These are phyloP conservation scores for Gossypium lobatum DNA, from an alignment of 441 rosid genomes.

Conservation along the genomic window DNA sequence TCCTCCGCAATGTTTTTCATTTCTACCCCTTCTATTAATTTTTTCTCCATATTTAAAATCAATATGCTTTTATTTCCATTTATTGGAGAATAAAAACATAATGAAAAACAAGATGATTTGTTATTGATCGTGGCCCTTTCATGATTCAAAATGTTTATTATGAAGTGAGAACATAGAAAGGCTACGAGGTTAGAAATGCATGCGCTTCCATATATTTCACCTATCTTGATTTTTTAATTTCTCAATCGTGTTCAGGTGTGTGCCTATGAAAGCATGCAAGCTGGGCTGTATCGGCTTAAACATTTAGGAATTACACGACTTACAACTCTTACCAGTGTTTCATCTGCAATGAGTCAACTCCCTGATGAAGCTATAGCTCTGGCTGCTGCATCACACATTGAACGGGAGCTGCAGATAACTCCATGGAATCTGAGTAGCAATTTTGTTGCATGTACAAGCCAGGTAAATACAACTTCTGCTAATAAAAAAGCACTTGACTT, in stretches of 20 bases:
- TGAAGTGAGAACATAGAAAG: neutral
- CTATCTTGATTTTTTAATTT: neutral
- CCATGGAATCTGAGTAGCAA: constrained; percentile 97
- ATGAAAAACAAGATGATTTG: neutral
- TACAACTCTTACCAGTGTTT: constrained; percentile 69
- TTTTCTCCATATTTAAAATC: neutral
- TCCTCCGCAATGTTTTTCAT: neutral
- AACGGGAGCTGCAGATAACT: constrained; percentile 93
- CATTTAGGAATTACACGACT: constrained; percentile 90
- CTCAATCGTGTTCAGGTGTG: constrained; percentile 60
- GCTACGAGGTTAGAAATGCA: neutral
- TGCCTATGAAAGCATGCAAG: constrained; percentile 95
- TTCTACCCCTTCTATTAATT: neutral
- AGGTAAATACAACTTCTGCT: constrained; percentile 37
- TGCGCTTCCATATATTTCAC: neutral
- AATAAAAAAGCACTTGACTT: neutral
- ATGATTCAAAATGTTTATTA: neutral
- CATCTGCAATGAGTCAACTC: constrained; percentile 88
- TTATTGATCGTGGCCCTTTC: neutral
- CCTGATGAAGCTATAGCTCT: constrained; percentile 95
- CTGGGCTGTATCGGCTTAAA: constrained; percentile 88
- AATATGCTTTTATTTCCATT: constrained; percentile 3
- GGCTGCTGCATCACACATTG: constrained; percentile 98
- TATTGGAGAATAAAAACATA: neutral
- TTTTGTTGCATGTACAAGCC: constrained; percentile 92